phyloP scores from a whole-genome alignment of 2,329 filamentous ascomycete species.

The Calonectria hawksworthii region DNA sequence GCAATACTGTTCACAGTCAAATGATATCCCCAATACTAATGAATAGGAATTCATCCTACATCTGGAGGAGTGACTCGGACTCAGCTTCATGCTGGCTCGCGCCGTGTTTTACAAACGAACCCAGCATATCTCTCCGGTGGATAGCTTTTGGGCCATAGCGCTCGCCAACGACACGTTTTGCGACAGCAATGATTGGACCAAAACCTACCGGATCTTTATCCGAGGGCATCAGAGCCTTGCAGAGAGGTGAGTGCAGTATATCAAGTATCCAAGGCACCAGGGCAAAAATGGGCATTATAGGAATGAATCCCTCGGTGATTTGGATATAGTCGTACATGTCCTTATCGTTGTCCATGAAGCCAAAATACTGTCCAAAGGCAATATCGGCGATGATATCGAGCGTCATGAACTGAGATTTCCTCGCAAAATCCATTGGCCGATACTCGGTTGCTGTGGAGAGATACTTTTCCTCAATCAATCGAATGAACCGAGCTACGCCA shows the following conservation, averaged over 20 bases:
- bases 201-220: constrained; percentile 21
- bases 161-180: constrained; percentile 12
- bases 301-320: neutral
- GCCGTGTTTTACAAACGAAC: constrained; percentile 20
- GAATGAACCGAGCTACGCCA: constrained; percentile 3
- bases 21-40: fast-evolving
- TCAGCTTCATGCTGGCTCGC: constrained; percentile 15
- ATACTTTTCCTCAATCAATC: constrained; percentile 18
- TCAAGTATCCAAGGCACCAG: constrained; percentile 20
- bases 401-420: constrained; percentile 15
- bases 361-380: constrained; percentile 18
- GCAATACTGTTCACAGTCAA: constrained; percentile 5
- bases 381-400: constrained; percentile 24
- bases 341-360: constrained; percentile 20
- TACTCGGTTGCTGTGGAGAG: constrained; percentile 1
- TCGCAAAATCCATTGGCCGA: constrained; percentile 11
- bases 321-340: constrained; percentile 19
- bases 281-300: constrained; percentile 14
- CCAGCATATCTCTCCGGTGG: constrained; percentile 17
- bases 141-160: neutral
- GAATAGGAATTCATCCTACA: neutral
- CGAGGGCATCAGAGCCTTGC: constrained; percentile 15
- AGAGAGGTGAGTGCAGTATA: constrained; percentile 18
- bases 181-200: constrained; percentile 17
- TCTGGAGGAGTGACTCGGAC: constrained; percentile 18